Base-by-base conservation (phyloP, 345 rosid species). In the Arabis alpina region DNA sequence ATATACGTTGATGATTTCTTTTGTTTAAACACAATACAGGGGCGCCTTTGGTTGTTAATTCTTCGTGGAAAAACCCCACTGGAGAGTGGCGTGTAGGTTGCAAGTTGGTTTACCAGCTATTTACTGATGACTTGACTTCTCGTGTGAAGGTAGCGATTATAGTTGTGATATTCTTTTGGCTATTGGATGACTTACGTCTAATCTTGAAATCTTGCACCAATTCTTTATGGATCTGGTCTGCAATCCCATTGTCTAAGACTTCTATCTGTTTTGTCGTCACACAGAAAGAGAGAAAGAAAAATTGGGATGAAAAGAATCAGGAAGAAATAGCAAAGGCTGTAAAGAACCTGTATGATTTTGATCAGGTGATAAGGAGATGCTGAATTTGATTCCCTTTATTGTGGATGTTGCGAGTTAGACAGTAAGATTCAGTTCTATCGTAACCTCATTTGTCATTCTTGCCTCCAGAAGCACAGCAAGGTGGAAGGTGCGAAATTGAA, bases 51-150 rank as follows among this genome's bases (percentile, higher is more conserved):
- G 56, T 77, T 77, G 83, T 94, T 73, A 91, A 91, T 81, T 75
- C 96, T 54, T 84, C 86, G 5, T 91, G 99, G 98, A 81, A 89
- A 82, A 91, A 94, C 56, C 99, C 96, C 27, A 82, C 93, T 56
- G 96, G 92, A 64, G 89, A 88, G 61, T 94, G 98, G 98, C 99
- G 82, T 61, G 92, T 91, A 53, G 99, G 99, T 63, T 85, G 65
- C 77, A 94, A 94, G 83, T 73, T 94, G 87, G 81, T 89, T 40
- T 89, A 85, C 43, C 86, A 88, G 76, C 87, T 94, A 59, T 88
- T 91, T 78, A 88, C 97, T 0, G 68, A 71, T 50, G 77, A 77
- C 12, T 80, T 92, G 75, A 89, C 86, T 55, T 83, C 96, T 57
- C 93, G 96, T 30, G 79, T 91, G 73, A 94, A 91, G 95, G 99